These are phyloP conservation scores for Debaryomycetaceae sp. DNA, from an alignment of 1,139 yeast genomes.

Conservation along the genomic window DNA sequence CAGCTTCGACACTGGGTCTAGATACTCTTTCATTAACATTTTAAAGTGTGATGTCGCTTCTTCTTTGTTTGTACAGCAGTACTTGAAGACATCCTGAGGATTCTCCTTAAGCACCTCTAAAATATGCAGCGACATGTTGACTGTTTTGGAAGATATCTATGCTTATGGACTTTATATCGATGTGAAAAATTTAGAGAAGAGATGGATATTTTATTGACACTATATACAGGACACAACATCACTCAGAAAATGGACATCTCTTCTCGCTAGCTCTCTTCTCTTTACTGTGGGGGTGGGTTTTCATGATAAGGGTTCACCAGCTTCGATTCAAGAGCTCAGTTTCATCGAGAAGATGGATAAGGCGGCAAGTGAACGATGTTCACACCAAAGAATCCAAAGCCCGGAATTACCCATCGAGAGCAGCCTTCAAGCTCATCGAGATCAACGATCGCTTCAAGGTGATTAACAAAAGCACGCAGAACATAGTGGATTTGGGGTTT, in stretches of 20 bases:
- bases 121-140: constrained; percentile 24
- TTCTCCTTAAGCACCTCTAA: constrained; percentile 16
- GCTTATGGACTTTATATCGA: constrained; percentile 73
- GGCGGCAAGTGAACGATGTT: constrained; percentile 62
- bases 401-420: constrained; percentile 71
- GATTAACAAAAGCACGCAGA: constrained; percentile 45
- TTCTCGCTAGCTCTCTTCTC: too few relatives aligned
- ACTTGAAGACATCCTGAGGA: constrained; percentile 27
- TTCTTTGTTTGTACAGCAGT: constrained; percentile 12
- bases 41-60: constrained; percentile 23
- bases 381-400: constrained; percentile 65
- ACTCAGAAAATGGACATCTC: background rate
- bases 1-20: constrained; percentile 63
- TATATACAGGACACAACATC: constrained; percentile 4
- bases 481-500: constrained; percentile 71
- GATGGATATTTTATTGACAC: background rate
- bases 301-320: background rate
- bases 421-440: constrained; percentile 82
- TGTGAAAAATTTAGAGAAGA: constrained; percentile 62
- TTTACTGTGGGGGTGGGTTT: background rate
- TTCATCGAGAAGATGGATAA: constrained; percentile 73
- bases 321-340: constrained; percentile 16
- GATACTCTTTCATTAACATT: constrained; percentile 45
- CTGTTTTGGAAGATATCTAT: background rate
- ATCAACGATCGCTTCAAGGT: constrained; percentile 62